phyloP scores from a whole-genome alignment of 345 rosid species.

The Hibiscus syriacus region DNA sequence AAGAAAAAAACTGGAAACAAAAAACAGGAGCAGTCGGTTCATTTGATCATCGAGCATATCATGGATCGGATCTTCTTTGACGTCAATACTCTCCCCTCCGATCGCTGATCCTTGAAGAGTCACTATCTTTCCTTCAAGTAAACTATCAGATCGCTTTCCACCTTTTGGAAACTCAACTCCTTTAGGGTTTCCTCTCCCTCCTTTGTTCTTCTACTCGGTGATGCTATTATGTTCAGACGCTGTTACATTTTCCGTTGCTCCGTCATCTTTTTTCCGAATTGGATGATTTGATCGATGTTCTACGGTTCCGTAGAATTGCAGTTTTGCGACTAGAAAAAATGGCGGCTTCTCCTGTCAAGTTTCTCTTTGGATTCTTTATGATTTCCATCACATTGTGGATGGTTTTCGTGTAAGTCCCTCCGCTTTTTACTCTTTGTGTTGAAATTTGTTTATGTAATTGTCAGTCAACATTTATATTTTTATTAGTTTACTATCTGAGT shows the following conservation, averaged over 20 bases:
- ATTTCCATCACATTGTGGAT: conserved; percentile 74
- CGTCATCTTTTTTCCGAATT: conserved; percentile 7
- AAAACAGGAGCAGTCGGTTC: conserved; percentile 18
- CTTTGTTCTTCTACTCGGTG: conserved; percentile 5
- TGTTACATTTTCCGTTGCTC: not conserved
- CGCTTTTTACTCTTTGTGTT: not conserved
- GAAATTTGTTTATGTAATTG: not conserved
- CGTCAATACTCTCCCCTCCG: conserved; percentile 12
- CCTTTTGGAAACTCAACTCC: conserved; percentile 3
- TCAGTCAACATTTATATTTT: not conserved
- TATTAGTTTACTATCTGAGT: not conserved
- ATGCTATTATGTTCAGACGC: conserved; percentile 30
- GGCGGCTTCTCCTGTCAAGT: conserved; percentile 91
- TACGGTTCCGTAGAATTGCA: conserved; percentile 10
- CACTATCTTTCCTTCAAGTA: conserved; percentile 16
- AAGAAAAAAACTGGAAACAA: not conserved
- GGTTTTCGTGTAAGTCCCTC: conserved; percentile 68
- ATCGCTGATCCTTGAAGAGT: conserved; percentile 22
- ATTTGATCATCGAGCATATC: conserved; percentile 39
- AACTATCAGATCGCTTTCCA: conserved; percentile 14
- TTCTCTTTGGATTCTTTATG: conserved; percentile 78
- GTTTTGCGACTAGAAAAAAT: conserved; percentile 24
- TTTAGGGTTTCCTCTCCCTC: conserved; percentile 17
- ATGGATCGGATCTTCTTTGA: conserved; percentile 57
- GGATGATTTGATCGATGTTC: conserved; percentile 18